These are phyloP conservation scores for Chlamydomonas incerta DNA, from an alignment of 139 green algal species.

Conservation along the genomic window DNA sequence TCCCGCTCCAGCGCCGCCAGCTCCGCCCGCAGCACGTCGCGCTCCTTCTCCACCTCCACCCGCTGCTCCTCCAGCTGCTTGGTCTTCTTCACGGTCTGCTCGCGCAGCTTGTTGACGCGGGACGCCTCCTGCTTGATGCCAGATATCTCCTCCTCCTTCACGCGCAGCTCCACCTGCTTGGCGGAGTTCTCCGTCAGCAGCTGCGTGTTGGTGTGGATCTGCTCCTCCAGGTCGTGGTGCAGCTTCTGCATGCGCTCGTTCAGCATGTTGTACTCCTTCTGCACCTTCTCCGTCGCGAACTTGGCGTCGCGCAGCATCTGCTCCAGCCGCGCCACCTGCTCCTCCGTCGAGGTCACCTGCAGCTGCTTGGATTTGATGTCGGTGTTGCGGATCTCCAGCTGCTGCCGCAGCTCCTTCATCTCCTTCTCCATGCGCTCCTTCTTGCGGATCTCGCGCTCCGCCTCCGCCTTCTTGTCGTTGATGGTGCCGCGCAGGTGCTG, in stretches of 20 bases:
- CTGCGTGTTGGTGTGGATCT: slow-evolving; percentile 89
- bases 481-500: slow-evolving; percentile 67
- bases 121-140: slow-evolving; percentile 74
- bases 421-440: slow-evolving; percentile 86
- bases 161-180: slow-evolving; percentile 83
- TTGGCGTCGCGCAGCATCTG: slow-evolving; percentile 77
- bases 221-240: slow-evolving; percentile 90
- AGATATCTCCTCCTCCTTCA: slow-evolving; percentile 86
- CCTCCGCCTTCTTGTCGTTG: slow-evolving; percentile 76
- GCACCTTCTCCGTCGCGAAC: slow-evolving; percentile 74
- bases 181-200: slow-evolving; percentile 87
- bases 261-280: slow-evolving; percentile 90
- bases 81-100: slow-evolving; percentile 67
- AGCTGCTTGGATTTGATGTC: slow-evolving; percentile 86
- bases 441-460: slow-evolving; percentile 77
- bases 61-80: slow-evolving; percentile 60
- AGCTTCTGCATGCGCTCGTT: slow-evolving; percentile 92
- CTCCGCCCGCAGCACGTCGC: slow-evolving; percentile 58
- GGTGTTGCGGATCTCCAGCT: slow-evolving; percentile 71
- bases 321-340: slow-evolving; percentile 72
- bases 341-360: slow-evolving; percentile 64
- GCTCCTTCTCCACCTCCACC: slow-evolving; percentile 66
- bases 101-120: slow-evolving; percentile 75
- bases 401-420: slow-evolving; percentile 69
- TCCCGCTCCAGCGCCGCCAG: slow-evolving; percentile 54